phyloP scores from a whole-genome alignment of 106 monocot genomes.

The Allium sativum region DNA sequence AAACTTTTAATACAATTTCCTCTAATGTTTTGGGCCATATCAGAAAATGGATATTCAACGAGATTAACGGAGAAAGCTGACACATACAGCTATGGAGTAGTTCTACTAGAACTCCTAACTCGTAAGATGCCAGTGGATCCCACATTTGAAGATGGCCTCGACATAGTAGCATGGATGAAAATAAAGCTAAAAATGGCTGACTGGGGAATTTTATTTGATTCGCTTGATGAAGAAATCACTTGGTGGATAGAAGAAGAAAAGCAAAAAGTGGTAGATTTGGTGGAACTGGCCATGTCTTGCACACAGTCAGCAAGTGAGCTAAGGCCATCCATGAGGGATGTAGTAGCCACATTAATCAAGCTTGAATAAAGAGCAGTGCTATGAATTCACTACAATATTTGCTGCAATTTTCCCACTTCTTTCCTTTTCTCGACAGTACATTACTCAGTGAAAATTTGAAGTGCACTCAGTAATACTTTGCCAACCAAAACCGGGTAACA shows the following conservation, averaged over 20 bases:
- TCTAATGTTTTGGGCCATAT: not conserved
- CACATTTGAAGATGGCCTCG: slow-evolving; percentile 56
- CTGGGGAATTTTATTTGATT: slow-evolving; percentile 11
- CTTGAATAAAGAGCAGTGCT: not conserved
- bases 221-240: slow-evolving; percentile 55
- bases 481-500: no score
- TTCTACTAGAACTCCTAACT: slow-evolving; percentile 28
- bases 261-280: slow-evolving; percentile 35
- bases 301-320: slow-evolving; percentile 27
- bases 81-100: slow-evolving; percentile 20
- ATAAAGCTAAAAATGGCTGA: slow-evolving; percentile 19
- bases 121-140: slow-evolving; percentile 70
- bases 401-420: no score
- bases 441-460: no score
- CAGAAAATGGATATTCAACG: slow-evolving; percentile 22
- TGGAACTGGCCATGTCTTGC: slow-evolving; percentile 56
- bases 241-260: slow-evolving; percentile 55
- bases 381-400: no score
- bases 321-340: slow-evolving; percentile 76
- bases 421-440: no score
- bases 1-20: not conserved
- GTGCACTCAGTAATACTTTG: no score
- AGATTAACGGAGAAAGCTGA: slow-evolving; percentile 21
- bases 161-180: slow-evolving; percentile 53
- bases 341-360: slow-evolving; percentile 37